phyloP scores from a whole-genome alignment of 441 rosid species.

The Gossypium gossypioides region DNA sequence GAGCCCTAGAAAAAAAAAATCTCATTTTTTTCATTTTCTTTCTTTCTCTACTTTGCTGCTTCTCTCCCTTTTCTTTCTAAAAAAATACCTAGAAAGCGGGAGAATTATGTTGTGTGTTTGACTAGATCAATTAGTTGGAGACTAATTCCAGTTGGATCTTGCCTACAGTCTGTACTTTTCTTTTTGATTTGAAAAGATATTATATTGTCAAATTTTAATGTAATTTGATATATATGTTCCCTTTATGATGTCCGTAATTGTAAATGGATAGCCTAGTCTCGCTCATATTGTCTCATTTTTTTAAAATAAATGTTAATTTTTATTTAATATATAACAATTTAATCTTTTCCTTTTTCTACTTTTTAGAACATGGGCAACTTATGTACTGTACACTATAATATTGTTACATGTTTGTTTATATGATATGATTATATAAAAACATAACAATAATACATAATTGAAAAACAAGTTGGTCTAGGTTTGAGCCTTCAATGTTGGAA shows the following conservation, averaged over 20 bases:
- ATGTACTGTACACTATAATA: background rate
- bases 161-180: background rate
- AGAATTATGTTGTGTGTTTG: background rate
- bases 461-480: background rate
- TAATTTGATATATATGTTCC: background rate
- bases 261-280: background rate
- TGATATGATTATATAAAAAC: background rate
- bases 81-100: background rate
- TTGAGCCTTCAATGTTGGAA: background rate
- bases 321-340: background rate
- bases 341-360: background rate
- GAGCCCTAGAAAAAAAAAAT: background rate
- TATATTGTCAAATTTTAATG: background rate
- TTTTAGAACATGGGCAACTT: background rate
- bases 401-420: background rate
- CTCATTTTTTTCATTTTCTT: background rate
- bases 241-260: background rate
- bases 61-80: background rate
- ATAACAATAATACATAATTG: background rate
- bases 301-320: background rate
- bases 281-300: background rate
- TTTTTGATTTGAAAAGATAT: background rate
- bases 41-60: background rate
- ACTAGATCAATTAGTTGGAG: background rate
- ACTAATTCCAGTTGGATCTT: background rate